These are phyloP conservation scores for Podaxis sp. DNA, from an alignment of 768 basidiomycete genomes.

Conservation along the genomic window DNA sequence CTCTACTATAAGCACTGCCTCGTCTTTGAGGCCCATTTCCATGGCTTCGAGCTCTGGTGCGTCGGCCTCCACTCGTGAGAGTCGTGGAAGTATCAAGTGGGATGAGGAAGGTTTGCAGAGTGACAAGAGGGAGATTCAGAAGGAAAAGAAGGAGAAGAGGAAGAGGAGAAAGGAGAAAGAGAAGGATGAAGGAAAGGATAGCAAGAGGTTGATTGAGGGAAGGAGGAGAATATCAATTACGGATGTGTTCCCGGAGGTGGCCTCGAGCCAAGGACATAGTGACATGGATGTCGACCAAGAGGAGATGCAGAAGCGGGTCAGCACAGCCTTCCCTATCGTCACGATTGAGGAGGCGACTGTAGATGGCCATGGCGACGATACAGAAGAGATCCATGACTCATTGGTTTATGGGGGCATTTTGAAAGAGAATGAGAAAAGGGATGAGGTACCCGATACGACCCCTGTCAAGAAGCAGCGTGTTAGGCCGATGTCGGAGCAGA, in stretches of 20 bases:
- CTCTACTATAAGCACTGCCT: constrained; percentile 28
- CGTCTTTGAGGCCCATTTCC: constrained; percentile 30
- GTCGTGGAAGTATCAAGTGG: constrained; percentile 30
- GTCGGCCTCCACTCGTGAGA: constrained; percentile 19
- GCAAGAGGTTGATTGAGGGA: constrained; percentile 43
- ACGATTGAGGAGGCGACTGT: constrained; percentile 49
- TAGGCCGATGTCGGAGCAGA: constrained; percentile 64
- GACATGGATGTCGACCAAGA: constrained; percentile 12
- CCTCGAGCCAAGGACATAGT: constrained; percentile 12
- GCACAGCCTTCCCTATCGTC: constrained; percentile 27
- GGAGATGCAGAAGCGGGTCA: constrained; percentile 9
- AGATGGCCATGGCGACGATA: constrained; percentile 39
- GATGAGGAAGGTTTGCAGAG: constrained; percentile 30
- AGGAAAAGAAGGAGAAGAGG: constrained; percentile 24
- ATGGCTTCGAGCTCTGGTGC: constrained; percentile 27
- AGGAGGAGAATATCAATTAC: constrained; percentile 49
- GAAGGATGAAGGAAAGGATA: constrained; percentile 31
- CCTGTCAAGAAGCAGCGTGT: constrained; percentile 43
- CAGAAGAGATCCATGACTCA: constrained; percentile 15
- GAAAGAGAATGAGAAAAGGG: constrained; percentile 14
- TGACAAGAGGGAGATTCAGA: constrained; percentile 22
- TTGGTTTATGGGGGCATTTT: constrained; percentile 16
- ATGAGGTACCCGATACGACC: constrained; percentile 23
- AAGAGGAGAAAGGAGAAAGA: constrained; percentile 19
- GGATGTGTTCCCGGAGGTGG: constrained; percentile 55